Evolutionary conservation across 23 red algal species (phyloP).

Genomic region (Pyropia yezoensis): DNA sequence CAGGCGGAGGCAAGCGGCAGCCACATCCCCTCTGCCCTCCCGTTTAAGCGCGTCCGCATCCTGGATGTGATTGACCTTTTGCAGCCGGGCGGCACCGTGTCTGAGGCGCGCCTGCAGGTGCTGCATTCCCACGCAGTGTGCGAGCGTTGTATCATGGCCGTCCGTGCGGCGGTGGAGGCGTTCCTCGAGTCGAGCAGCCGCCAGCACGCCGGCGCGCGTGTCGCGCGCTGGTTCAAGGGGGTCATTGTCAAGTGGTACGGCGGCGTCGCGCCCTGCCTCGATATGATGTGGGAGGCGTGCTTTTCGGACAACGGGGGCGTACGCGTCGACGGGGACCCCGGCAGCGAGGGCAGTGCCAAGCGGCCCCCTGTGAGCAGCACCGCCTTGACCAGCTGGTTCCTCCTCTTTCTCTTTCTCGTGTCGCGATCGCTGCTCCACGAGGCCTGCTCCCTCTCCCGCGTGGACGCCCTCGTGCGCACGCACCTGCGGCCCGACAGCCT

Average conservation of each 20-base stretch:
- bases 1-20: too few species aligned
- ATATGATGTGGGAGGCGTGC: conserved; percentile 25
- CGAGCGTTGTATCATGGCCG: conserved; percentile 4
- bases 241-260: conserved; percentile 19
- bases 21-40: too few species aligned
- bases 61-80: conserved; percentile 19
- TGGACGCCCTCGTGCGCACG: too few species aligned
- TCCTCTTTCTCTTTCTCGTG: too few species aligned
- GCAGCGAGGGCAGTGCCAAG: background rate
- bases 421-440: too few species aligned
- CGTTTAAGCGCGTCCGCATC: conserved; percentile 6
- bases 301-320: conserved; percentile 24
- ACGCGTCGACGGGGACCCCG: background rate
- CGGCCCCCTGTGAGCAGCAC: conserved; percentile 14
- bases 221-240: conserved; percentile 19
- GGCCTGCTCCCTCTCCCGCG: too few species aligned
- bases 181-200: conserved; percentile 19
- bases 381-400: too few species aligned
- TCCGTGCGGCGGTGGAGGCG: conserved; percentile 14
- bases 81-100: conserved; percentile 23
- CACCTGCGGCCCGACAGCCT: too few species aligned
- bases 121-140: background rate
- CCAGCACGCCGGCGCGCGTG: conserved; percentile 12
- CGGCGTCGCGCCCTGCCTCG: conserved; percentile 11
- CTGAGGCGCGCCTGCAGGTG: conserved; percentile 10